A percentile compares a stretch with the other conserved stretches of the same genome.
These are phyloP conservation scores for Coccinonectria pachysandricola DNA, from an alignment of 2,329 filamentous ascomycete genomes.

Conservation along the genomic window DNA sequence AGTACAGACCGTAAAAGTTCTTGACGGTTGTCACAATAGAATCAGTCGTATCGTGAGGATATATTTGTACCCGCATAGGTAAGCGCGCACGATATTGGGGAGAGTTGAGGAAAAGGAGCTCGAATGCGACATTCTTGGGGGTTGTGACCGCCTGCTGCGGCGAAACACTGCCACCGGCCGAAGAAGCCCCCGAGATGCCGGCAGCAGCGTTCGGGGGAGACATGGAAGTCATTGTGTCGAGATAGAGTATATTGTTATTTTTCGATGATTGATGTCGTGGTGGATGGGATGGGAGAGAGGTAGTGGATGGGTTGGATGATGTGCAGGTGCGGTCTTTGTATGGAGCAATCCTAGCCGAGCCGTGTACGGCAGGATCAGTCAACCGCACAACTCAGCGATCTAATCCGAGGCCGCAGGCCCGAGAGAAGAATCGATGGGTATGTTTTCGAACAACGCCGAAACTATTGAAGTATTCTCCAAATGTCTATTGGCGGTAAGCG, in stretches of 20 bases:
- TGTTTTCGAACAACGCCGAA: conserved; percentile 8
- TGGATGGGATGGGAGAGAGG: conserved; percentile 10
- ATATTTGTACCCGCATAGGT: conserved; percentile 84
- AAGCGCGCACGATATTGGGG: conserved; percentile 63
- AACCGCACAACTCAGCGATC: conserved; percentile 15
- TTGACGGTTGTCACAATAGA: conserved; percentile 97
- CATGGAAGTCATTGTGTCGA: conserved; percentile 34
- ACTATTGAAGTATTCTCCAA: conserved; percentile 15
- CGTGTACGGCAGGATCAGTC: conserved; percentile 20
- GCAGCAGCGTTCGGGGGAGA: conserved; percentile 31
- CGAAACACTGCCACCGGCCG: conserved; percentile 34
- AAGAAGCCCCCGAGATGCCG: conserved; percentile 25
- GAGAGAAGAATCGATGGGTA: conserved; percentile 10
- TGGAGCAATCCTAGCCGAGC: conserved; percentile 16
- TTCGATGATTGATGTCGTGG: conserved; percentile 14
- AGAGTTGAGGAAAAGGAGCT: conserved; percentile 59
- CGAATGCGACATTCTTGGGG: conserved; percentile 70
- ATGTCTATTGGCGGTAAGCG: conserved; percentile 28
- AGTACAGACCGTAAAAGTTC: conserved; percentile 96
- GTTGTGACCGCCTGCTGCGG: conserved; percentile 36
- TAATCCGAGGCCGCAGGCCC: conserved; percentile 16
- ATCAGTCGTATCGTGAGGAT: conserved; percentile 89
- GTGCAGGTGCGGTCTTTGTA: conserved; percentile 25
- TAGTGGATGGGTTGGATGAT: conserved; percentile 12
- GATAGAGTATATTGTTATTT: conserved; percentile 17